Evolutionary conservation across 768 basidiomycete genomes (phyloP).

Genomic region (Tylopilus subfusipes): DNA sequence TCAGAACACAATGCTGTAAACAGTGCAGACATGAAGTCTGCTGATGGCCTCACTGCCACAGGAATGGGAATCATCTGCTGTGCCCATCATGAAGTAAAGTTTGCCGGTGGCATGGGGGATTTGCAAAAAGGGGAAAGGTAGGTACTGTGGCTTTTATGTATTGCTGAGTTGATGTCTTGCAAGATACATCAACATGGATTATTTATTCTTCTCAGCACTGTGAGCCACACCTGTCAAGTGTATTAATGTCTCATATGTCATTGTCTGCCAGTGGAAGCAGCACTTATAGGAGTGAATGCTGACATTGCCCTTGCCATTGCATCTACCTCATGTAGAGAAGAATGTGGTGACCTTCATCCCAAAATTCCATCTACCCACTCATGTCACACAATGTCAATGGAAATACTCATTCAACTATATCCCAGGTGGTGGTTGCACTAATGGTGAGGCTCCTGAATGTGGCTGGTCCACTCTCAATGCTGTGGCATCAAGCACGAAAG

Average conservation of each 20-base stretch:
- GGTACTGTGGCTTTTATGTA: no score
- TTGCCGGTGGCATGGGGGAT: slow-evolving; percentile 13
- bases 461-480: slow-evolving; percentile 36
- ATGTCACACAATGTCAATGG: slow-evolving; percentile 28
- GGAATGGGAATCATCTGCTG: slow-evolving; percentile 18
- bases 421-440: neutral
- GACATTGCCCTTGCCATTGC: neutral
- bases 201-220: neutral
- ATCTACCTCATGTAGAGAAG: no score
- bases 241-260: neutral
- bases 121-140: slow-evolving; percentile 20
- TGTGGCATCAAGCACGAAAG: neutral
- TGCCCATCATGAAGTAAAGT: slow-evolving; percentile 7
- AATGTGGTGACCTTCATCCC: slow-evolving; percentile 24
- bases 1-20: slow-evolving; percentile 8
- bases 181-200: neutral
- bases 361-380: slow-evolving; percentile 37
- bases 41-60: slow-evolving; percentile 1
- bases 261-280: neutral
- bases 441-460: slow-evolving; percentile 36
- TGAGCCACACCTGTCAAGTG: neutral
- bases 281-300: slow-evolving; percentile 6
- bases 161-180: no score
- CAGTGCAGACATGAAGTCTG: neutral
- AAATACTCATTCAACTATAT: slow-evolving; percentile 32